These are phyloP conservation scores for Dissophora globulifera DNA, from an alignment of 192 early-diverging fungal genomes.

Conservation along the genomic window DNA sequence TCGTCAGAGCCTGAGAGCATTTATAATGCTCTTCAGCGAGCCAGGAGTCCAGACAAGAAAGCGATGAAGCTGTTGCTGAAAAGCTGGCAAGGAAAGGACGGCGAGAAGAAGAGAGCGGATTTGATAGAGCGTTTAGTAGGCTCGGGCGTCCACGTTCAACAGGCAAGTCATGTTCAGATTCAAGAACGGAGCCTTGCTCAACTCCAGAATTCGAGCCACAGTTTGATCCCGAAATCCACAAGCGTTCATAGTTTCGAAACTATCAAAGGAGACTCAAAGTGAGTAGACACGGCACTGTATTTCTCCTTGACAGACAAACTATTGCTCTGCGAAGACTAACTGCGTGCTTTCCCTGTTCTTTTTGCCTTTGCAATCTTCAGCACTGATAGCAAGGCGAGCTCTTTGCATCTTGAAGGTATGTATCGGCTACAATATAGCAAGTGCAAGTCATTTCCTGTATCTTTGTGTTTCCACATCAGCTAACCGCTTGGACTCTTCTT, in stretches of 20 bases:
- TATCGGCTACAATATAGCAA: too few relatives aligned
- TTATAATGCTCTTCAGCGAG: conserved; percentile 15
- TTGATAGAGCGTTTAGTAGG: neutral
- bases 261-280: conserved; percentile 27
- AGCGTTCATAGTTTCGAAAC: conserved; percentile 32
- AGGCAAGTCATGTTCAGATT: conserved; percentile 3
- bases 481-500: too few relatives aligned
- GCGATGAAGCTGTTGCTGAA: conserved; percentile 28
- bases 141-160: neutral
- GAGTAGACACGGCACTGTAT: too few relatives aligned
- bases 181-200: conserved; percentile 18
- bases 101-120: conserved; percentile 25
- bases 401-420: conserved; percentile 27
- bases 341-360: too few relatives aligned
- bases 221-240: conserved; percentile 5
- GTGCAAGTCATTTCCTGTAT: too few relatives aligned
- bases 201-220: conserved; percentile 5
- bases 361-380: neutral
- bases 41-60: conserved; percentile 36
- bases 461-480: too few relatives aligned
- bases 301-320: too few relatives aligned
- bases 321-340: too few relatives aligned
- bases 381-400: conserved; percentile 24
- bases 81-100: conserved; percentile 42
- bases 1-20: conserved; percentile 29